Evolutionary conservation across 371 early-diverging fungal species (phyloP).

Genomic region (Mortierella sp.): DNA sequence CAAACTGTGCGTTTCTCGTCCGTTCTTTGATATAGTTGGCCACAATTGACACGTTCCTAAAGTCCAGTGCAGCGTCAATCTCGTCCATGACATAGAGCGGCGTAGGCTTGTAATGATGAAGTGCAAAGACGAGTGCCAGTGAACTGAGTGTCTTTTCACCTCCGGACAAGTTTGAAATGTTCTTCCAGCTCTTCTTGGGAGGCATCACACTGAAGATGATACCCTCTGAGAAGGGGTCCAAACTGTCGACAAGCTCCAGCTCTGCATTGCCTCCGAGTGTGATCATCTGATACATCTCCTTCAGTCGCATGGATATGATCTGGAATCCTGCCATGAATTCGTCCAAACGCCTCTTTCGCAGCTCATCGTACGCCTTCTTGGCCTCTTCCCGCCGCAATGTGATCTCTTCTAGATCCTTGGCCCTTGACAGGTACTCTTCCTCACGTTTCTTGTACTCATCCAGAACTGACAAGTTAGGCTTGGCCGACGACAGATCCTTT

Average conservation of each 20-base stretch:
- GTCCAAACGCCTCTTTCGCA: slow-evolving; percentile 86
- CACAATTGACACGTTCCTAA: slow-evolving; percentile 99
- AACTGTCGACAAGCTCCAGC: slow-evolving; percentile 98
- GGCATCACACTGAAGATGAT: slow-evolving; percentile 99
- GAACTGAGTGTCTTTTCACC: slow-evolving; percentile 99
- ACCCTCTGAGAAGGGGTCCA: slow-evolving; percentile 99
- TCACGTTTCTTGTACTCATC: slow-evolving; percentile 87
- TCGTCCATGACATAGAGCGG: slow-evolving; percentile 99
- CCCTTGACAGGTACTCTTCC: slow-evolving; percentile 76
- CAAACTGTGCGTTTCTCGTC: slow-evolving; percentile 98
- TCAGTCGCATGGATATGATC: slow-evolving; percentile 93
- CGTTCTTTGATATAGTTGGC: slow-evolving; percentile 99
- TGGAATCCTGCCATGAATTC: slow-evolving; percentile 98
- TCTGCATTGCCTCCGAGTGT: slow-evolving; percentile 99
- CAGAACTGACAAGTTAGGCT: slow-evolving; percentile 91
- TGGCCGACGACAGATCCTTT: slow-evolving; percentile 59
- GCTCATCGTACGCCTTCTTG: slow-evolving; percentile 77
- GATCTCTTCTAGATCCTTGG: slow-evolving; percentile 79
- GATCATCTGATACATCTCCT: slow-evolving; percentile 99
- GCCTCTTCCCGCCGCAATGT: slow-evolving; percentile 79
- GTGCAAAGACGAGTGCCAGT: slow-evolving; percentile 98
- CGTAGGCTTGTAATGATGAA: slow-evolving; percentile 99
- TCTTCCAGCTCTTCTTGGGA: slow-evolving; percentile 99
- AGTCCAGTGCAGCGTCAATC: slow-evolving; percentile 99
- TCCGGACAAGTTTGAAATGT: slow-evolving; percentile 98